phyloP scores from a whole-genome alignment of 768 basidiomycete genomes.

The Solioccasus polychromus region DNA sequence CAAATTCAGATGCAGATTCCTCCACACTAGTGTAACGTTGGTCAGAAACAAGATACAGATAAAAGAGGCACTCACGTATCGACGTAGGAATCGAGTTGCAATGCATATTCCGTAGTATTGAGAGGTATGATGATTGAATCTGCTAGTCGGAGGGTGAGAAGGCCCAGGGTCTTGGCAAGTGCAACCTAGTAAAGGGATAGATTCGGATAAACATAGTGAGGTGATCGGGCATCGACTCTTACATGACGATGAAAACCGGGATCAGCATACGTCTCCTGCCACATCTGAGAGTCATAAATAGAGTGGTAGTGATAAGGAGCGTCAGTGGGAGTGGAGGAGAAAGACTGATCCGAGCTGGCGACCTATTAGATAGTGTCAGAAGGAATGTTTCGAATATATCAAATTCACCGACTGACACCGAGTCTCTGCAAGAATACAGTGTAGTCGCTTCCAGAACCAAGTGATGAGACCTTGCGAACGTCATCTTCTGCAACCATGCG shows the following conservation, averaged over 20 bases:
- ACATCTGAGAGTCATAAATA: slow-evolving; percentile 67
- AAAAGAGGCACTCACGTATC: slow-evolving; percentile 45
- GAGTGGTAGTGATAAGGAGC: slow-evolving; percentile 73
- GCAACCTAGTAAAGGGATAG: slow-evolving; percentile 42
- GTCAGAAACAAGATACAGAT: slow-evolving; percentile 23
- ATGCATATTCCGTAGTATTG: slow-evolving; percentile 73
- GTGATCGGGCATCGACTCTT: slow-evolving; percentile 17
- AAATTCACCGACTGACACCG: slow-evolving; percentile 42
- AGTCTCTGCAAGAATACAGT: slow-evolving; percentile 86
- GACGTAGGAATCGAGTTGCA: slow-evolving; percentile 60
- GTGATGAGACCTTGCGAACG: slow-evolving; percentile 45
- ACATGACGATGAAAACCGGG: slow-evolving; percentile 73
- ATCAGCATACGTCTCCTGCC: slow-evolving; percentile 74
- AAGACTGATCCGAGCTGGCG: slow-evolving; percentile 33
- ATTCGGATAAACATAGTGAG: background rate
- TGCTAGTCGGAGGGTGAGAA: slow-evolving; percentile 54
- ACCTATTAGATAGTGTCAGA: slow-evolving; percentile 18
- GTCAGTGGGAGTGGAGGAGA: slow-evolving; percentile 39
- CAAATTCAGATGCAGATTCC: slow-evolving; percentile 30
- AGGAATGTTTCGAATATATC: background rate
- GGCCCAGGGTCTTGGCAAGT: slow-evolving; percentile 61
- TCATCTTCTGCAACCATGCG: slow-evolving; percentile 24
- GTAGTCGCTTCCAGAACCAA: slow-evolving; percentile 85
- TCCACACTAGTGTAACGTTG: slow-evolving; percentile 47
- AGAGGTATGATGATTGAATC: slow-evolving; percentile 65